phyloP scores from a whole-genome alignment of 805 yeast genomes.

The Starmerella davenportii region DNA sequence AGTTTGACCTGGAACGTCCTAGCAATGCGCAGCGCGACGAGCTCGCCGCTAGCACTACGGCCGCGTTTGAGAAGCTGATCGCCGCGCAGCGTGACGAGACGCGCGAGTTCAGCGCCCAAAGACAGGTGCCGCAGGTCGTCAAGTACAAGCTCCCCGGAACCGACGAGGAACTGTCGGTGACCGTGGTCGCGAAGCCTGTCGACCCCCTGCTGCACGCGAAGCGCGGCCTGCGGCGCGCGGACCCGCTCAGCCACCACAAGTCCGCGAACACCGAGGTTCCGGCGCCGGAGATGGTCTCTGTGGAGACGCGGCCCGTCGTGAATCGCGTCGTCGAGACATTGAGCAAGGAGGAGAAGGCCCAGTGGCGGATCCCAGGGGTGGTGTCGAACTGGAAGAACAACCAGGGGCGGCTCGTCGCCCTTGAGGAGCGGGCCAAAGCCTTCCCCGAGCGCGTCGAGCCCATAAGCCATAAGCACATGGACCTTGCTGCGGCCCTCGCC shows the following conservation, averaged over 20 bases:
- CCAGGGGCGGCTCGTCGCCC: slow-evolving; percentile 65
- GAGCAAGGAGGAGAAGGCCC: slow-evolving; percentile 52
- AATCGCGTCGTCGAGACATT: slow-evolving; percentile 34
- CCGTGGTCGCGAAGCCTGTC: background rate
- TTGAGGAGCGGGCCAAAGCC: slow-evolving; percentile 46
- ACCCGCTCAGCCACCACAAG: slow-evolving; percentile 11
- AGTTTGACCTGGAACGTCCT: no score
- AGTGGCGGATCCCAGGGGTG: slow-evolving; percentile 81
- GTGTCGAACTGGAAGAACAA: slow-evolving; percentile 93
- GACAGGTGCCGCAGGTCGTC: background rate
- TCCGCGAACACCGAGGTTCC: background rate
- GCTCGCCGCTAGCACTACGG: background rate
- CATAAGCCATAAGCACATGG: slow-evolving; percentile 32
- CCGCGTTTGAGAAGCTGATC: slow-evolving; percentile 36
- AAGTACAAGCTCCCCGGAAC: background rate
- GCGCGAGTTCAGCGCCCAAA: background rate
- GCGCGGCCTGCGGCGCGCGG: background rate
- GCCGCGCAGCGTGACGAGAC: background rate
- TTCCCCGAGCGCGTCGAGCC: background rate
- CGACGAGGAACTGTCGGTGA: background rate
- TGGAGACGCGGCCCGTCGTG: slow-evolving; percentile 26
- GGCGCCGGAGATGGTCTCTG: background rate
- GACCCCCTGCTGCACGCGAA: background rate
- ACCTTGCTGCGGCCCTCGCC: slow-evolving; percentile 54
- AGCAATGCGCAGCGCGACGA: no score